Conservation (phyloP, 164 flowering plant genomes). For the grape (Vitis vinifera) region ASM3070453v1 NC_081811.1:29690001-29690500, state of each 20-base stretch:
- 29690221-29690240: too few species aligned
- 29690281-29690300: too few species aligned
- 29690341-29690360: too few species aligned
- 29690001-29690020: too few species aligned
- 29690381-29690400: constrained; percentile 18
- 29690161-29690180: constrained; percentile 7
- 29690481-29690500: too few species aligned
- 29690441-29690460: background rate
- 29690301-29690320: too few species aligned
- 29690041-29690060: too few species aligned
- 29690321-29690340: constrained; percentile 1
- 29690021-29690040: too few species aligned
- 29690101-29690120: constrained; percentile 16
- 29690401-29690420: constrained; percentile 16
- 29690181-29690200: too few species aligned
- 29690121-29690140: constrained; percentile 13
- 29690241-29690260: background rate
- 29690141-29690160: constrained; percentile 9
- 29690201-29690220: too few species aligned
- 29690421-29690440: constrained; percentile 13
- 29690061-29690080: background rate
- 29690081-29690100: constrained; percentile 14
- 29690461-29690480: too few species aligned
- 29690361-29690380: constrained; percentile 13
- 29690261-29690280: background rate